A percentile compares a stretch with the other conserved stretches of the same genome.
phyloP scores from a whole-genome alignment of 179 eudicot species.

The Corrigiola litoralis region DNA sequence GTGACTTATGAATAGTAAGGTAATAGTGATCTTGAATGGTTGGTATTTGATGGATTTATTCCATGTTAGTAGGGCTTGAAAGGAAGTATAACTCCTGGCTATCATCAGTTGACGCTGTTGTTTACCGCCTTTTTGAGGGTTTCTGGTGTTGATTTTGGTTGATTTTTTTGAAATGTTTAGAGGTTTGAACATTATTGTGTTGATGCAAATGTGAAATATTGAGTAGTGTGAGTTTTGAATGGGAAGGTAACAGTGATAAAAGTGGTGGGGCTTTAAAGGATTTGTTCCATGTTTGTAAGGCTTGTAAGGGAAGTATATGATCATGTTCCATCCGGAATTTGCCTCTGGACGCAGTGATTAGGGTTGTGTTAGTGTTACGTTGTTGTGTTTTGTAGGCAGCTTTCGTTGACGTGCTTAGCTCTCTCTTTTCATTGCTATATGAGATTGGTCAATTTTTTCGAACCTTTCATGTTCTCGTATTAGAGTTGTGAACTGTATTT shows the following conservation, averaged over 20 bases:
- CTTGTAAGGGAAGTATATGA: not conserved
- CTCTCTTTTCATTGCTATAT: not conserved
- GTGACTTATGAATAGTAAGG: not conserved
- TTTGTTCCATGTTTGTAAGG: too few relatives aligned
- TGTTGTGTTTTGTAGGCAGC: not conserved
- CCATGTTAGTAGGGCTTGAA: not conserved
- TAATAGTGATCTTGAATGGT: not conserved
- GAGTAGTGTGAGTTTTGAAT: not conserved
- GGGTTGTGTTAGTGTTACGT: not conserved
- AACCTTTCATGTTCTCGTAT: too few relatives aligned
- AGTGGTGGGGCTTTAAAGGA: too few relatives aligned
- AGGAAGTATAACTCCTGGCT: constrained; percentile 76
- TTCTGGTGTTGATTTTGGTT: not conserved
- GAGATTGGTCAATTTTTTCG: too few relatives aligned
- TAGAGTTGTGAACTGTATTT: too few relatives aligned
- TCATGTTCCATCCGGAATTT: not conserved
- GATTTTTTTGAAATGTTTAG: not conserved
- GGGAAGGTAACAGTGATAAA: not conserved
- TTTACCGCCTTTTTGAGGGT: not conserved
- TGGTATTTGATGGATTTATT: not conserved
- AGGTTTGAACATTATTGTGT: not conserved
- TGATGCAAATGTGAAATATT: not conserved
- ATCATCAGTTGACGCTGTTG: constrained; percentile 54
- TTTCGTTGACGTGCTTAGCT: not conserved
- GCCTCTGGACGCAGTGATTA: not conserved